These are phyloP conservation scores for Rachicladosporium sp. DNA, from an alignment of 2,329 filamentous ascomycete species.

Conservation along the genomic window DNA sequence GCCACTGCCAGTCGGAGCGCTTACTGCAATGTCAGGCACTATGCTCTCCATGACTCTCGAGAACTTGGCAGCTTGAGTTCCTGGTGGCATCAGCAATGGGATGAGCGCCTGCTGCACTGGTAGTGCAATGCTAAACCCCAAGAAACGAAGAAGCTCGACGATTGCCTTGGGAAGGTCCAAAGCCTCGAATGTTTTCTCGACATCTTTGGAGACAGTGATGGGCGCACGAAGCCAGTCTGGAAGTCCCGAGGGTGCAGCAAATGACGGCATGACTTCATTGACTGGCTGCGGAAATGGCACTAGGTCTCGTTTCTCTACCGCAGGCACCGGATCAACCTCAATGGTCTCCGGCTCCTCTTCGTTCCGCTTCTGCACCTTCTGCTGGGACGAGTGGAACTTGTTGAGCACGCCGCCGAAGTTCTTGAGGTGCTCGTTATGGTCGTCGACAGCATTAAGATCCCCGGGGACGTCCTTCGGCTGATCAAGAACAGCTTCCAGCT, in stretches of 20 bases:
- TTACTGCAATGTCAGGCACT: constrained; percentile 67
- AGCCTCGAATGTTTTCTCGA: constrained; percentile 48
- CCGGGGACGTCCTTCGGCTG: constrained; percentile 15
- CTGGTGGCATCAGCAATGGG: constrained; percentile 58
- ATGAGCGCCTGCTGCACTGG: constrained; percentile 71
- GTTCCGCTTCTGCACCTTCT: constrained; percentile 17
- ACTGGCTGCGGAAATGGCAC: constrained; percentile 72
- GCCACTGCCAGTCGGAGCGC: constrained; percentile 86
- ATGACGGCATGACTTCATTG: constrained; percentile 44
- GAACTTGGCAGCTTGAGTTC: constrained; percentile 24
- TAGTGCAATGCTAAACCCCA: constrained; percentile 59
- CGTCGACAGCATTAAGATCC: constrained; percentile 18
- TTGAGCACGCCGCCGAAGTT: constrained; percentile 27
- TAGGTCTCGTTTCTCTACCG: constrained; percentile 40
- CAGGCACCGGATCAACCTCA: constrained; percentile 12
- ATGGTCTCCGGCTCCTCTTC: constrained; percentile 1
- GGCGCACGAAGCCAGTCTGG: constrained; percentile 72
- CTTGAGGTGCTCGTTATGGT: constrained; percentile 15
- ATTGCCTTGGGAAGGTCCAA: constrained; percentile 52
- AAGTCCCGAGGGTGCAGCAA: constrained; percentile 62
- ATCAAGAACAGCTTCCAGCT: constrained; percentile 21
- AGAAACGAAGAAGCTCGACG: constrained; percentile 50
- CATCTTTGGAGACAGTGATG: constrained; percentile 51
- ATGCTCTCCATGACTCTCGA: constrained; percentile 16
- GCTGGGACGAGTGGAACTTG: constrained; percentile 32